Evolutionary conservation across 257 asterid species (phyloP), one percentile per base, ranked within the genome.

Genomic region (Thymus quinquecostatus): DNA sequence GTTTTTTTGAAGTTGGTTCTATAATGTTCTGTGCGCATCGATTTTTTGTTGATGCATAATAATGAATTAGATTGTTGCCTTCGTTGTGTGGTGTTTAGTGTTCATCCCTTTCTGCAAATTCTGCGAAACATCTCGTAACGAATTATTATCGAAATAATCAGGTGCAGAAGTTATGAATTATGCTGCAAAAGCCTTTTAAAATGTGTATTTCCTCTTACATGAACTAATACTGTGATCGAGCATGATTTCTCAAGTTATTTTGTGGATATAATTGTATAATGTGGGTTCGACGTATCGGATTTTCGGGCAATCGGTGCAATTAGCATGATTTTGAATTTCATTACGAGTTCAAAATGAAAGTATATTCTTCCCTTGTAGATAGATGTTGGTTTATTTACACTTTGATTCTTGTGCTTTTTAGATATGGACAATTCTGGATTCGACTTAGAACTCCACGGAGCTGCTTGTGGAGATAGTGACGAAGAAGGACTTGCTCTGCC

Each of bases 401-500:
- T 28, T 64, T 73, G 74, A n/a, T 71, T 70, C 14, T 72, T 38
- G 51, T 53, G 63, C 54, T 59, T 62, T 14, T 32, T 69, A 79
- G 71, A 77, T 63, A 82, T 82, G 86, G 86, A 81, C 66, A 79
- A 36, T 61, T 66, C 82, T 49, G 79, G 78, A 70, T 76, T 78
- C 5, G 81, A 77, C 58, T 69, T 75, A 56, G 83, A 75, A 69
- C 73, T 54, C n/a, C 79, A 57, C 9, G 83, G 78, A 69, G 77
- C 75, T 3, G 62, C 57, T 29, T 80, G 79, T 43, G 83, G 81
- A 61, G 85, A 85, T 45, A 80, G 87, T 68, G 85, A 85, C 10
- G 87, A 82, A 59, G 89, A 84, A 41, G 86, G 81, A 63, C 71
- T 79, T 14, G 70, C 77, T 28, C 70, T 74, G 36, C 82, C 77